phyloP scores from a whole-genome alignment of 106 monocot genomes.

The Phalaenopsis equestris region DNA sequence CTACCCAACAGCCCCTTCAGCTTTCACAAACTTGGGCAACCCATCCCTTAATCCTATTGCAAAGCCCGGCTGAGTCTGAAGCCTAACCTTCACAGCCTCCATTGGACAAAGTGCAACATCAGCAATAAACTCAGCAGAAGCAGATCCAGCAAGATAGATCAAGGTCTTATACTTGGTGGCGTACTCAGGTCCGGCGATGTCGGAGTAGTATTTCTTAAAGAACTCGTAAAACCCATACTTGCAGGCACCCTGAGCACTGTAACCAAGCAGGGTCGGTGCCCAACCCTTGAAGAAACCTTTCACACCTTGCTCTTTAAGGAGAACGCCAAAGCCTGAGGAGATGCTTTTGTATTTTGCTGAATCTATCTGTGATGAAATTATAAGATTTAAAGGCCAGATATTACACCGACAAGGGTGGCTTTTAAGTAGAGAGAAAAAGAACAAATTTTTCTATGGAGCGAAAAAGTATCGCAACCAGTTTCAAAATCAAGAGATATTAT shows the following conservation, averaged over 20 bases:
- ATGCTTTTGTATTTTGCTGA: conserved; percentile 61
- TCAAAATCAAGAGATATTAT: not conserved
- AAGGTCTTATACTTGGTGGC: conserved; percentile 63
- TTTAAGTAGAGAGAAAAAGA: not conserved
- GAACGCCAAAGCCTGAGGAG: conserved; percentile 47
- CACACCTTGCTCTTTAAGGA: conserved; percentile 62
- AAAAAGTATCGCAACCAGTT: not conserved
- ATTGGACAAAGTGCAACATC: conserved; percentile 42
- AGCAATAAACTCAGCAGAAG: conserved; percentile 40
- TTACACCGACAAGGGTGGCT: not conserved
- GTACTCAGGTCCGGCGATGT: conserved; percentile 55
- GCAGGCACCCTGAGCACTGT: conserved; percentile 69
- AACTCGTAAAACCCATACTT: conserved; percentile 75
- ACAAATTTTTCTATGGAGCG: not conserved
- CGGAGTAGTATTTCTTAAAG: conserved; percentile 76
- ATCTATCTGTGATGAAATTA: conserved; percentile 31
- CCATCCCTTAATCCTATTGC: conserved; percentile 35
- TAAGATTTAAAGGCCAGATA: not conserved
- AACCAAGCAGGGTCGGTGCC: conserved; percentile 63
- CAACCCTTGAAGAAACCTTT: conserved; percentile 72
- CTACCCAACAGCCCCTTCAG: conserved; percentile 23
- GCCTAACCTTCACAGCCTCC: conserved; percentile 37
- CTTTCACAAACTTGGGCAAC: conserved; percentile 22
- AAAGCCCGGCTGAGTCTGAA: conserved; percentile 40
- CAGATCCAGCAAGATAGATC: conserved; percentile 63